Conservation (phyloP, 2,329 filamentous ascomycete species). For the Hypoxylon sp. region DNA sequence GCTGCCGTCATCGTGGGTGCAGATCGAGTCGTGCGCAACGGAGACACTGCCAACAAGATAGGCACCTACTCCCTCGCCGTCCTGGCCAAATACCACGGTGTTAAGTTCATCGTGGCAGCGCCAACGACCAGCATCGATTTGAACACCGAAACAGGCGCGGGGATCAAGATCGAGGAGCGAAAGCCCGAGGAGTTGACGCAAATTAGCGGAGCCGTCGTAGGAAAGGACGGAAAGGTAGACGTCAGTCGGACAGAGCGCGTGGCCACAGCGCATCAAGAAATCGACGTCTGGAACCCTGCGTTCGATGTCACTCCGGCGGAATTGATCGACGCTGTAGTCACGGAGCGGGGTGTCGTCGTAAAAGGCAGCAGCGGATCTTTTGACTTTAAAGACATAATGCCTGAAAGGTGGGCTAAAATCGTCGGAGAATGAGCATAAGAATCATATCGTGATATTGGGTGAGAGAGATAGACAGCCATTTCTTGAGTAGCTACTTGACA, state of each 20-base stretch:
- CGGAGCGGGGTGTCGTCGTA: conserved; percentile 87
- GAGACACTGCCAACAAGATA: conserved; percentile 98
- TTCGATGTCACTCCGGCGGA: conserved; percentile 94
- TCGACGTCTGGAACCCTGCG: conserved; percentile 94
- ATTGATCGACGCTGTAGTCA: conserved; percentile 93
- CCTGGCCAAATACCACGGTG: conserved; percentile 85
- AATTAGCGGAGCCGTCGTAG: conserved; percentile 80
- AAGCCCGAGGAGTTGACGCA: conserved; percentile 84
- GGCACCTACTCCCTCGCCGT: conserved; percentile 94
- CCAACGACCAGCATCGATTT: conserved; percentile 95
- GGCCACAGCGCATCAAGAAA: conserved; percentile 81
- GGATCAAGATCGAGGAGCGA: conserved; percentile 92
- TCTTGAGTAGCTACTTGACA: conserved; percentile 1
- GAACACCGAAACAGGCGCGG: conserved; percentile 77
- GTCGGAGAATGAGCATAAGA: conserved; percentile 42
- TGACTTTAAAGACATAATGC: conserved; percentile 68
- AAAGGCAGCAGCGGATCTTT: conserved; percentile 80
- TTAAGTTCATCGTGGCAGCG: conserved; percentile 95
- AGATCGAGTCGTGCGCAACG: conserved; percentile 94
- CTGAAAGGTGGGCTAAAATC: conserved; percentile 63
- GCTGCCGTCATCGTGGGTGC: conserved; percentile 92
- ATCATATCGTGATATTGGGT: neutral
- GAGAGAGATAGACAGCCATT: neutral
- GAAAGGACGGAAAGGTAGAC: conserved; percentile 72
- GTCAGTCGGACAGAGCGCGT: conserved; percentile 74